These are phyloP conservation scores for Suillus sp. DNA, from an alignment of 768 basidiomycete genomes.

Conservation along the genomic window DNA sequence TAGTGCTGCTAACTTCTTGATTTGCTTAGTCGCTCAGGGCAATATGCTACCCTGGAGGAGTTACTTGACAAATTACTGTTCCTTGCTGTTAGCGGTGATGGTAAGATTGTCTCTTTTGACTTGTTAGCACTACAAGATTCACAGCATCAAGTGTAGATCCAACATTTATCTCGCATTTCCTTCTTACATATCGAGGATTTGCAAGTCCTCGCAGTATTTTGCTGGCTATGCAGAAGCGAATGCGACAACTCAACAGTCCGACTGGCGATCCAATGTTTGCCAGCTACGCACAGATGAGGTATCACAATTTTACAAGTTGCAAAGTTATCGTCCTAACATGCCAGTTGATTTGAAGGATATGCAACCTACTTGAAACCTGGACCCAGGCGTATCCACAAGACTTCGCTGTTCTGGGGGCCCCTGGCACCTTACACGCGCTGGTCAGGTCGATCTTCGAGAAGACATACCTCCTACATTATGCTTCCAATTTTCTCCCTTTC, in stretches of 20 bases:
- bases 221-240: slow-evolving; percentile 84
- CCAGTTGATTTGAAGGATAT: slow-evolving; percentile 54
- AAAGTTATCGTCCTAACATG: slow-evolving; percentile 14
- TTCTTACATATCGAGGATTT: slow-evolving; percentile 84
- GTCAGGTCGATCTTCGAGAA: slow-evolving; percentile 80
- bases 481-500: slow-evolving; percentile 80
- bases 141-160: slow-evolving; percentile 52
- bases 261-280: slow-evolving; percentile 83
- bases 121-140: slow-evolving; percentile 15
- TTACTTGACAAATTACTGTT: slow-evolving; percentile 82
- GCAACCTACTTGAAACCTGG: slow-evolving; percentile 78
- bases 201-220: slow-evolving; percentile 76
- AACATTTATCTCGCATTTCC: slow-evolving; percentile 74
- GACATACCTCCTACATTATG: slow-evolving; percentile 83
- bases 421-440: slow-evolving; percentile 71
- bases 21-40: slow-evolving; percentile 52
- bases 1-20: slow-evolving; percentile 16
- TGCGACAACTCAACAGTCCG: slow-evolving; percentile 73
- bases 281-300: slow-evolving; percentile 89
- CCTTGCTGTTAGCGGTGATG: slow-evolving; percentile 82
- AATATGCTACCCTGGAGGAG: slow-evolving; percentile 78
- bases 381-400: slow-evolving; percentile 74
- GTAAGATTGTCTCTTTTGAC: slow-evolving; percentile 39
- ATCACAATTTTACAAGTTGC: slow-evolving; percentile 13
- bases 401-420: slow-evolving; percentile 75